These are phyloP conservation scores for Hypoxylon sp. DNA, from an alignment of 2,329 filamentous ascomycete species.

Conservation along the genomic window DNA sequence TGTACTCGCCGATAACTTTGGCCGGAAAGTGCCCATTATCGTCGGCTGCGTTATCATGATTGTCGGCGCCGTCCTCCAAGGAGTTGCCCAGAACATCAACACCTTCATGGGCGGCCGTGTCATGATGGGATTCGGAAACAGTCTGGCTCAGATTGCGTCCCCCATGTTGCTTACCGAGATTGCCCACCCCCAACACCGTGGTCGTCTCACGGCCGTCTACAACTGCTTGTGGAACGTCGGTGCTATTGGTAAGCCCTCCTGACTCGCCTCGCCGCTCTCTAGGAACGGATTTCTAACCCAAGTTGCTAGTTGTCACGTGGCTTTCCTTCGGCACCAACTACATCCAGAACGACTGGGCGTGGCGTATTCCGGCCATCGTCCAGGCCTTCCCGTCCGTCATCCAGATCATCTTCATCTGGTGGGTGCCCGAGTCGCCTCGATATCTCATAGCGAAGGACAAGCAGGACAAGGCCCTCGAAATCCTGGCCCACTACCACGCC, in stretches of 20 bases:
- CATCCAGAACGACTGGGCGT: slow-evolving; percentile 58
- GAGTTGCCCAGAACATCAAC: slow-evolving; percentile 54
- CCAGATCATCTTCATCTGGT: slow-evolving; percentile 60
- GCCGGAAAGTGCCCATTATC: slow-evolving; percentile 55
- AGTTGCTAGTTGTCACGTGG: slow-evolving; percentile 53
- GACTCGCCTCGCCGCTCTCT: background rate
- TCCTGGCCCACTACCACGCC: slow-evolving; percentile 64
- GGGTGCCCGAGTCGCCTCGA: slow-evolving; percentile 45
- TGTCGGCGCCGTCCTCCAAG: slow-evolving; percentile 64
- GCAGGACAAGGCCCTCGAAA: slow-evolving; percentile 61
- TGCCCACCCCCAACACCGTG: slow-evolving; percentile 63
- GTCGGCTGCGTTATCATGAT: slow-evolving; percentile 61
- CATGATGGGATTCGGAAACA: slow-evolving; percentile 65
- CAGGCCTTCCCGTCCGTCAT: slow-evolving; percentile 57
- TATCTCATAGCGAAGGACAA: slow-evolving; percentile 61
- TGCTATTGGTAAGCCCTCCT: slow-evolving; percentile 39
- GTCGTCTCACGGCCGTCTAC: slow-evolving; percentile 60
- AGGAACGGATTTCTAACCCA: slow-evolving; percentile 19
- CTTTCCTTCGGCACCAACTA: slow-evolving; percentile 58
- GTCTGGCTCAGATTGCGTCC: slow-evolving; percentile 59
- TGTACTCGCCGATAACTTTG: slow-evolving; percentile 61
- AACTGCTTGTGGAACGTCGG: slow-evolving; percentile 61
- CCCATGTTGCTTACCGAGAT: slow-evolving; percentile 62
- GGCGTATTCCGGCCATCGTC: slow-evolving; percentile 57
- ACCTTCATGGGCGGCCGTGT: slow-evolving; percentile 65